Evolutionary conservation across 2,329 filamentous ascomycete genomes (phyloP), one percentile per base, ranked within the genome.

Genomic region (Calonectria pteridis): DNA sequence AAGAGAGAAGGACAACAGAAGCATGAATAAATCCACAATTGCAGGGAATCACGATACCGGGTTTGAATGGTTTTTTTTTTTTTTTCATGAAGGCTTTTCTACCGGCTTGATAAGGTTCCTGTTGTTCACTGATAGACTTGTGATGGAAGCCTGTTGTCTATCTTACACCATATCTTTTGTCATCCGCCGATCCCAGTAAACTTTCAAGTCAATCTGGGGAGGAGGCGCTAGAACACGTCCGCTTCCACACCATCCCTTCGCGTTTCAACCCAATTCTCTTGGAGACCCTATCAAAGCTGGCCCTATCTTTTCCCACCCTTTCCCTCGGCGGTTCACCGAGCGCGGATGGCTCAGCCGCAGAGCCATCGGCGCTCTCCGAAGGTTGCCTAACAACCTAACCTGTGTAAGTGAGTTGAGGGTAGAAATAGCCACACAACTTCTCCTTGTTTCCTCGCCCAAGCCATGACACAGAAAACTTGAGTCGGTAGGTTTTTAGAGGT

Each of bases 341-440:
- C 29, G 67, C 28, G 16, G 16, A 64, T 40, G 20, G 53, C 68
- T 79, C 78, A 79, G 78, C 78, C 77, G 76, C 78, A 77, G 69
- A 31, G 51, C 20, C 75, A 73, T 80, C 78, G 78, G 78, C 58
- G 58, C 40, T 66, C 72, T 65, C 78, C 78, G 78, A 79, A 72
- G 73, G 70, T 64, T 77, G 73, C 51, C 67, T 67, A n/a, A n/a
- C 18, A 28, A 23, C 20, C 33, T 4, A 62, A 4, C 6, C 7
- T 18, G 14, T 62, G 33, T 26, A 64, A 64, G 63, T 43, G 49
- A 28, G 37, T 58, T 31, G 16, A 5, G 37, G 28, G 28, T 49
- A 46, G 62, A 50, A 53, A 51, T 64, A 62, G 51, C 18, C 50
- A n/a, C 33, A 11, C 40, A 31, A 31, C 20, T 33, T 64, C 59